Conservation (phyloP, 1,284 basidiomycete genomes). For the Leccinum subrobustum region DNA sequence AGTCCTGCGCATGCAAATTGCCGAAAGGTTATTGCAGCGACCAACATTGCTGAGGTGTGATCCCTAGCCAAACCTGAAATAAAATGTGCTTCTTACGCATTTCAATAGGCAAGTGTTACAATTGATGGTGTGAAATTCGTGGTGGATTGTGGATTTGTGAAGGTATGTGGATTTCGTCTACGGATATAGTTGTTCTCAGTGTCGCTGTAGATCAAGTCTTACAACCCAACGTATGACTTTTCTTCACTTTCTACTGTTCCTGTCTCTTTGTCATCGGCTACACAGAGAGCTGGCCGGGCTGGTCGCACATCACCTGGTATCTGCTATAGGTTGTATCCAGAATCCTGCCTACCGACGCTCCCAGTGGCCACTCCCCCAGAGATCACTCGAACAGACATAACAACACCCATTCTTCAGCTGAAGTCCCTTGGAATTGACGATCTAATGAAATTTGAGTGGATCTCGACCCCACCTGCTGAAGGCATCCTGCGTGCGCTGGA, state of each 20-base stretch:
- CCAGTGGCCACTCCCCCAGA: slow-evolving; percentile 80
- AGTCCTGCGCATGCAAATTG: slow-evolving; percentile 68
- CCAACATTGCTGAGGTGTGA: slow-evolving; percentile 92
- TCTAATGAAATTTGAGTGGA: slow-evolving; percentile 94
- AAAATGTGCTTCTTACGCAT: neutral
- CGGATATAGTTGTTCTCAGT: neutral
- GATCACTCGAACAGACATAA: slow-evolving; percentile 86
- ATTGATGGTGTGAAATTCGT: slow-evolving; percentile 96
- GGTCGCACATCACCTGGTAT: slow-evolving; percentile 89
- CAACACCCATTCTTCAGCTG: slow-evolving; percentile 86
- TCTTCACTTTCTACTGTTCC: slow-evolving; percentile 81
- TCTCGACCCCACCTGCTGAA: slow-evolving; percentile 85
- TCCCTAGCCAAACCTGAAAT: neutral
- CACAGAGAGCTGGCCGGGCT: slow-evolving; percentile 87
- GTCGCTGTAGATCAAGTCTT: slow-evolving; percentile 68
- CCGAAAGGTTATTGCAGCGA: slow-evolving; percentile 90
- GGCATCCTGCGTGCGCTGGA: slow-evolving; percentile 85
- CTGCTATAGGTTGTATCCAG: slow-evolving; percentile 91
- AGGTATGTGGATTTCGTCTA: slow-evolving; percentile 48
- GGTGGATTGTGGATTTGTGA: slow-evolving; percentile 94
- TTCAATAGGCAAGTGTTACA: slow-evolving; percentile 81
- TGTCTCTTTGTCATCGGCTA: slow-evolving; percentile 81
- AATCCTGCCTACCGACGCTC: slow-evolving; percentile 56
- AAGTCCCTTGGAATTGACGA: slow-evolving; percentile 95
- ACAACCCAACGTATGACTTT: slow-evolving; percentile 79